Conservation (phyloP, 1,139 yeast species). For the Pichia sp. region DNA sequence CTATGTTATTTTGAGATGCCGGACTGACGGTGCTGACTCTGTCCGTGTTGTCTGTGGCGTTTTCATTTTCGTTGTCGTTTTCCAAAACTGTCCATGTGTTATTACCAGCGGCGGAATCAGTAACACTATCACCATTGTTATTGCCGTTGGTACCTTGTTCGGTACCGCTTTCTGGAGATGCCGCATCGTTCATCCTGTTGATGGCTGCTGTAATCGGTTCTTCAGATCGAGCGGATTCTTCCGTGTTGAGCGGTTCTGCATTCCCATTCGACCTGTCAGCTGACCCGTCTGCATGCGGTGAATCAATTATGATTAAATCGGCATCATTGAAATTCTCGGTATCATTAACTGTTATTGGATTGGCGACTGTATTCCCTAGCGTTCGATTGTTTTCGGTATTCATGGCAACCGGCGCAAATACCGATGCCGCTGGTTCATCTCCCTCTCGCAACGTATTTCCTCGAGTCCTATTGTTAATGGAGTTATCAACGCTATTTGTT, state of each 20-base stretch:
- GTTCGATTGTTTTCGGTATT: conserved; percentile 7
- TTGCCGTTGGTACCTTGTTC: background rate
- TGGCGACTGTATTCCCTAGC: conserved; percentile 4
- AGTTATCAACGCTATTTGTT: background rate
- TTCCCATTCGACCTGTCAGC: too few relatives aligned
- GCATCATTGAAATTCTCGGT: background rate
- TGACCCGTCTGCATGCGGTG: background rate
- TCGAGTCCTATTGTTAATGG: conserved; percentile 2
- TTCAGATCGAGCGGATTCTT: background rate
- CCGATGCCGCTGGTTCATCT: background rate
- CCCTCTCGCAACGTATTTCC: conserved; percentile 7
- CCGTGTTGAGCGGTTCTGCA: too few relatives aligned
- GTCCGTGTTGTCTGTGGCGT: background rate
- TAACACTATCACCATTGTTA: background rate
- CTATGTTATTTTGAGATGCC: background rate
- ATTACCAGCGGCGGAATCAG: background rate
- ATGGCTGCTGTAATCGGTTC: background rate
- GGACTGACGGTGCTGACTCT: background rate
- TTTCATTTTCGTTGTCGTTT: background rate
- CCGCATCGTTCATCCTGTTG: background rate
- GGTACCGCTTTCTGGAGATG: background rate
- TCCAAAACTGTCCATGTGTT: background rate
- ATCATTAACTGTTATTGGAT: conserved; percentile 5
- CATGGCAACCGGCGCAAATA: conserved; percentile 4
- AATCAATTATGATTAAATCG: background rate